Base-by-base conservation (phyloP, 1,284 basidiomycete genomes). In the Ustilago hordei region DNA sequence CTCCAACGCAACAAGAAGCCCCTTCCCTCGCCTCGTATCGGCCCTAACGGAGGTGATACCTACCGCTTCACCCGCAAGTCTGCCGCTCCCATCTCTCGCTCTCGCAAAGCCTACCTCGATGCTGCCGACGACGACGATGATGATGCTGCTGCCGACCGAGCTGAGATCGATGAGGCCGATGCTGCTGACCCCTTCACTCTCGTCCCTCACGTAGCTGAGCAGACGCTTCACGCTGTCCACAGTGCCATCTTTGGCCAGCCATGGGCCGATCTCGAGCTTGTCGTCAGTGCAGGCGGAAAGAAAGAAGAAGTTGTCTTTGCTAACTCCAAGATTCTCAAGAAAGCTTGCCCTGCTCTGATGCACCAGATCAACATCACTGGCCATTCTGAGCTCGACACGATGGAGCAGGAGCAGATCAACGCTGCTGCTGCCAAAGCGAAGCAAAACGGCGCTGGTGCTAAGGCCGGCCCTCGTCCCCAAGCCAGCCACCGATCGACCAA, bases 221-320 rank as follows among this genome's bases (percentile, higher is more conserved):
- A 68, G 58, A 65, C 71, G 8, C 71, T 74, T 11, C 64, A 74
- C 38, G 71, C 71, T n/a, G 71, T 74, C 5, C 71, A 74, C 59
- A 60, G 36, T 11, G 71, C 71, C 53, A 74, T 74, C 54, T 74
- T 64, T 50, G 71, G 71, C 17, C 65, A 64, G 52, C 71, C 71
- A 2, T 74, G 65, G 65, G 71, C 71, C 1, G 71, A 74, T 17
- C 71, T 74, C 50, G 71, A 74, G 61, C 58, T 74, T 7, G 65
- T 74, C 19, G 62, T 74, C 50, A 63, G 45, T 36, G 58, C 55
- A 12, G 71, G 64, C 28, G 54, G 53, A 17, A 74, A 69, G 55
- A 68, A 64, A 55, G 65, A 74, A 34, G 65, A 74, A 19, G 61
- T 66, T 13, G 31, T 74, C 65, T 74, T 64, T 28, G 71, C 71